Evolutionary conservation across 225 moss, liverwort and hornwort species (phyloP).

Genomic region (Asterella californica): DNA sequence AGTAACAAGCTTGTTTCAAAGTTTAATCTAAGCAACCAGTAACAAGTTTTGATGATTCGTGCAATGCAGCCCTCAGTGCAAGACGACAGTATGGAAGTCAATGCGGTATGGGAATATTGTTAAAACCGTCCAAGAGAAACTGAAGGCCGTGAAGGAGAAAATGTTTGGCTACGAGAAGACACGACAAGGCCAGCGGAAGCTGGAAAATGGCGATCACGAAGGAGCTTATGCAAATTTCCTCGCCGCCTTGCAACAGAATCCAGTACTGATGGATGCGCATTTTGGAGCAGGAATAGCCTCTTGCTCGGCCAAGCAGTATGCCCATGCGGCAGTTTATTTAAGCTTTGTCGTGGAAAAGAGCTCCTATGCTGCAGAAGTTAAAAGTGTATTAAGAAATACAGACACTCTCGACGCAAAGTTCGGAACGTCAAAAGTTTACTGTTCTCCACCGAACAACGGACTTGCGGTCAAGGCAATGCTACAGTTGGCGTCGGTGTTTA

Average conservation of each 20-base stretch:
- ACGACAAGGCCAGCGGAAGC: conserved; percentile 15
- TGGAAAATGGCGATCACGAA: not conserved
- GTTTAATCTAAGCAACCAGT: not conserved
- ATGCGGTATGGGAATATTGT: conserved; percentile 36
- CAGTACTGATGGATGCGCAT: conserved; percentile 37
- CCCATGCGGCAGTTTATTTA: too few relatives aligned
- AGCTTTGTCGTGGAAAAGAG: too few relatives aligned
- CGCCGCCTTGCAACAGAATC: conserved; percentile 32
- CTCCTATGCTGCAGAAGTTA: conserved; percentile 4
- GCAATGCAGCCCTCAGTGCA: too few relatives aligned
- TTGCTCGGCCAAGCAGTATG: not conserved
- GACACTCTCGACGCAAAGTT: not conserved
- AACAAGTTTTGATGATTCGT: not conserved
- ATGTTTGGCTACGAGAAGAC: conserved; percentile 14
- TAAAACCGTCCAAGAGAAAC: conserved; percentile 21
- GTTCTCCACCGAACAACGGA: too few relatives aligned
- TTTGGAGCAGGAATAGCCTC: conserved; percentile 29
- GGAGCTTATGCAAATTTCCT: conserved; percentile 17
- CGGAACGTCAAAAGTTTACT: too few relatives aligned
- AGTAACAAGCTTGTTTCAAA: not conserved
- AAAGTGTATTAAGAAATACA: not conserved
- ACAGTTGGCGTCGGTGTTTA: conserved; percentile 29
- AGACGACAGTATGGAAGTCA: conserved; percentile 23
- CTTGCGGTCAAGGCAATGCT: conserved; percentile 22
- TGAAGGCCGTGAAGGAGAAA: conserved; percentile 35